Evolutionary conservation across 1,284 basidiomycete species (phyloP), one percentile per base, ranked within the genome.

Genomic region (Ganoderma meredithae): DNA sequence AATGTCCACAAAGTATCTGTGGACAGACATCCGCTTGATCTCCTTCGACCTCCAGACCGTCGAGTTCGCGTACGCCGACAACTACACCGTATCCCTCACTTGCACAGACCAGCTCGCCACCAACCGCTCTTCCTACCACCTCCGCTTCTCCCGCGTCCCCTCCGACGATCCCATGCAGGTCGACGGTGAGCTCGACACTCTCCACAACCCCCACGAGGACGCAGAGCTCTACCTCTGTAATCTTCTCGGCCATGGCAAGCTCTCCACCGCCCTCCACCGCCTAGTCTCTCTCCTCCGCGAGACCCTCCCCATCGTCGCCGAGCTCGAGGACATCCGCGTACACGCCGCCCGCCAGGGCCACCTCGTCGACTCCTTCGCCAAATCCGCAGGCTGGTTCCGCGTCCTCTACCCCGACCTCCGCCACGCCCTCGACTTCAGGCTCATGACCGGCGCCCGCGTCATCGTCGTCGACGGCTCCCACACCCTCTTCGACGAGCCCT

Each of bases 11-110:
- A 84, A 85, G 71, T 88, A 86, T 69, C 82, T 84, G 31, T 95
- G 92, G 88, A 81, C 81, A 33, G 93, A 93, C 76, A 87, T 96
- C 52, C 85, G 88, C 60, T 81, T 97, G 66, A 83, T 96, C 65
- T 95, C 93, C 1, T 96, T 96, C 77, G 94, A 96, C 78, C 81
- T 96, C 19, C 93, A 95, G 74, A 95, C 94, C 0, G 95, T 95
- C n/a, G 92, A 95, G 74, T 92, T 97, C 77, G 88, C 89, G 5
- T 96, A 96, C 76, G 85, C 90, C 13, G 81, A 81, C 62, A 90
- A 88, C 75, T 93, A 92, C 76, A 86, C 89, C 0, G 88, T 94
- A 49, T 88, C 90, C 7, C 91, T 94, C 58, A 89, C 88, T 39
- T 93, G 90, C 77, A 87, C 88, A 65, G 90, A 93, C 76, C 90